A percentile compares a stretch with the other conserved stretches of the same genome.
These are phyloP conservation scores for Actinomortierella ambigua DNA, from an alignment of 371 early-diverging fungal species.

Conservation along the genomic window DNA sequence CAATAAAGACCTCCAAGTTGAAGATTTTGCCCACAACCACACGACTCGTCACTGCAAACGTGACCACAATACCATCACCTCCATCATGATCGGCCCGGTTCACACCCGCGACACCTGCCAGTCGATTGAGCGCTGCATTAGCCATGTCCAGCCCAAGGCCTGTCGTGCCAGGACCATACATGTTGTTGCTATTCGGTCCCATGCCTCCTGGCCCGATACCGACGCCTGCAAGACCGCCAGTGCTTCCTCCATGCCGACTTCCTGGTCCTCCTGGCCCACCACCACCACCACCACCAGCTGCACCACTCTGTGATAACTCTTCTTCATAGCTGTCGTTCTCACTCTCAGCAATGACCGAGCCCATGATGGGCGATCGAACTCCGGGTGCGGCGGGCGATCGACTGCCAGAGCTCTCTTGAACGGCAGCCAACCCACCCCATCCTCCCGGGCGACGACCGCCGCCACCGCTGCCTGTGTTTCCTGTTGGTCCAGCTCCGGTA, in stretches of 20 bases:
- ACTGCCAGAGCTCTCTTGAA: conserved; percentile 21
- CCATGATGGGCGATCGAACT: conserved; percentile 17
- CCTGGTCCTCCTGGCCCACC: too few relatives aligned
- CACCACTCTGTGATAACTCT: conserved; percentile 9
- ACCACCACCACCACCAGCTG: too few relatives aligned
- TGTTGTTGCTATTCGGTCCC: too few relatives aligned
- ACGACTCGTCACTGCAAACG: conserved; percentile 63
- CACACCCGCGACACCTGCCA: conserved; percentile 11
- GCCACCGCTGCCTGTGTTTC: too few relatives aligned
- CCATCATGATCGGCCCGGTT: conserved; percentile 26
- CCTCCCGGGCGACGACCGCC: conserved; percentile 9
- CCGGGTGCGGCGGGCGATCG: background rate
- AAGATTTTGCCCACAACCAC: conserved; percentile 69
- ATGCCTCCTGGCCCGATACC: too few relatives aligned
- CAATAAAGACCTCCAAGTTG: conserved; percentile 73
- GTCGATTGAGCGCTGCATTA: conserved; percentile 23
- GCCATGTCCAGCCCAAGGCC: conserved; percentile 27
- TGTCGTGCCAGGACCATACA: conserved; percentile 1
- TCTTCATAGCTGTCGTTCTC: conserved; percentile 32
- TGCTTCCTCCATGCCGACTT: too few relatives aligned
- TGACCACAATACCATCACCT: conserved; percentile 67
- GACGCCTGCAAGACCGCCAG: too few relatives aligned
- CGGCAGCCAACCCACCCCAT: conserved; percentile 42
- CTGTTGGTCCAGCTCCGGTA: too few relatives aligned
- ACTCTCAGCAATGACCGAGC: conserved; percentile 11